Conservation (phyloP, 176 grass and related monocot genomes). For the Rhynchospora breviuscula region DNA sequence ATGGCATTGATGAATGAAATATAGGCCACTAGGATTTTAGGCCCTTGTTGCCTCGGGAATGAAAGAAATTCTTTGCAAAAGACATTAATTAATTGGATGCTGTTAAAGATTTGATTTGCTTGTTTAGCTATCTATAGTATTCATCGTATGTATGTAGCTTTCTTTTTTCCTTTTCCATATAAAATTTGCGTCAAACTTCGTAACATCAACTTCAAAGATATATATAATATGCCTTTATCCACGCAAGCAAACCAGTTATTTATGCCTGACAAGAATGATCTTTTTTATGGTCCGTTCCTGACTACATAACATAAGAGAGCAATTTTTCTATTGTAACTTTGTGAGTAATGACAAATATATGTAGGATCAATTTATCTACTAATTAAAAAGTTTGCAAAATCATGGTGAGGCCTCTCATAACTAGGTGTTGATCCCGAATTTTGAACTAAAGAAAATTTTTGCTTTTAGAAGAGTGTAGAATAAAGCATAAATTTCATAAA, state of each 20-base stretch:
- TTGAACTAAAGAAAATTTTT: too few species aligned
- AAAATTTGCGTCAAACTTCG: neutral
- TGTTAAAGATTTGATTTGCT: conserved; percentile 40
- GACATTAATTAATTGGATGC: conserved; percentile 24
- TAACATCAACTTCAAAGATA: neutral
- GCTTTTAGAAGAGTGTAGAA: too few species aligned
- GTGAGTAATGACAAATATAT: too few species aligned
- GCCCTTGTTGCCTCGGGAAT: conserved; percentile 47
- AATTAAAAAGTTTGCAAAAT: too few species aligned
- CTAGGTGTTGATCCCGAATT: too few species aligned
- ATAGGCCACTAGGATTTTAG: conserved; percentile 26
- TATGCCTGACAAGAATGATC: too few species aligned
- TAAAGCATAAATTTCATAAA: too few species aligned
- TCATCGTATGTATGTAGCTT: neutral
- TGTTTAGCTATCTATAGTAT: conserved; percentile 19
- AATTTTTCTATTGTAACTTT: too few species aligned
- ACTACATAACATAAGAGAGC: too few species aligned
- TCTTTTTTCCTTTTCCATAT: neutral
- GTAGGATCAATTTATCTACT: too few species aligned
- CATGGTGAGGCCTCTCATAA: too few species aligned
- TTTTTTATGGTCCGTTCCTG: too few species aligned
- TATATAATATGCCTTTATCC: neutral
- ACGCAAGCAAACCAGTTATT: neutral
- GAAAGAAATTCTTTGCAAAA: conserved; percentile 50
- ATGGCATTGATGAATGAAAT: conserved; percentile 25